Percentiles rank a stretch among this genome's conserved stretches.
Conservation (phyloP, 2,329 filamentous ascomycete genomes). For the Phyllosticta ampelicida region DNA sequence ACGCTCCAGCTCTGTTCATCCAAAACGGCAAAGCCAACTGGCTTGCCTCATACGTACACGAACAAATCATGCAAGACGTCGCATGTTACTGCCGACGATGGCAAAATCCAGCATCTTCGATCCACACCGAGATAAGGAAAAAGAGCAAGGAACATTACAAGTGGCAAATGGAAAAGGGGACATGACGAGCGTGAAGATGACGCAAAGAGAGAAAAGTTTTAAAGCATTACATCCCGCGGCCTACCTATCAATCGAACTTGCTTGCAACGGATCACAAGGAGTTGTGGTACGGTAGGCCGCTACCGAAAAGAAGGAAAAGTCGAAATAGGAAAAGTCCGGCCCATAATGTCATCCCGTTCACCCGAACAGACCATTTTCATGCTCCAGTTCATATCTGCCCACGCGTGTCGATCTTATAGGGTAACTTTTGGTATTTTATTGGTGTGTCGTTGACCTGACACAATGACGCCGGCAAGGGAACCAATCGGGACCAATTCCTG, state of each 20-base stretch:
- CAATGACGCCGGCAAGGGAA: not conserved
- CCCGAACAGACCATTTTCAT: not conserved
- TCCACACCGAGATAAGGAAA: not conserved
- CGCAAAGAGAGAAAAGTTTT: not conserved
- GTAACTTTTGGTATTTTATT: not conserved
- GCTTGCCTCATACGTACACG: not conserved
- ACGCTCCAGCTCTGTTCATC: not conserved
- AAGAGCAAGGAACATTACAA: not conserved
- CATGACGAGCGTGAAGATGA: not conserved
- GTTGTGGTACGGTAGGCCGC: not conserved
- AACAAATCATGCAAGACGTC: not conserved
- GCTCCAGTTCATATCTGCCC: not conserved
- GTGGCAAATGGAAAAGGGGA: not conserved
- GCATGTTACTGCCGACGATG: not conserved
- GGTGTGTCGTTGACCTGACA: not conserved
- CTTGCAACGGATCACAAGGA: not conserved
- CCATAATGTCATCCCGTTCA: not conserved
- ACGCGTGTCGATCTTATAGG: not conserved
- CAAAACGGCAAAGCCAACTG: not conserved
- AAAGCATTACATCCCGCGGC: not conserved
- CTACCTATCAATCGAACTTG: not conserved
- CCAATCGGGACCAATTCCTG: not conserved
- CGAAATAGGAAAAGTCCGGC: not conserved
- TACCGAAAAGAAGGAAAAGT: not conserved
- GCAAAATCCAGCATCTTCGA: not conserved